A percentile compares a stretch with the other conserved stretches of the same genome.
These are phyloP conservation scores for Microsporum audouinii DNA, from an alignment of 2,329 filamentous ascomycete species.

Conservation along the genomic window DNA sequence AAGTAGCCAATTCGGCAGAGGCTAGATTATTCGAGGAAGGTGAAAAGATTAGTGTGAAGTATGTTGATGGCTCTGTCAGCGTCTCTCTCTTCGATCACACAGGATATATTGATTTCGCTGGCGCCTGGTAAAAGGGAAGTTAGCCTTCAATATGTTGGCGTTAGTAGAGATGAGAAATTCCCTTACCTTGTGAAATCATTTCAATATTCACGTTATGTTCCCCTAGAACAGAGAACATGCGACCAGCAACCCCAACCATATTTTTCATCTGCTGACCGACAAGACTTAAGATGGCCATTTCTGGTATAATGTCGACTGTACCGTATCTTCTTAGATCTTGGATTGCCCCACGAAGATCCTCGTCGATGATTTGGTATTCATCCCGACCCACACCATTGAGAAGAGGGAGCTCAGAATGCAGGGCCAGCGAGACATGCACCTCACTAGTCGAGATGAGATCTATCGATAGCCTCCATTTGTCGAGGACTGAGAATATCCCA, in stretches of 20 bases:
- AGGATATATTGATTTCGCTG: conserved; percentile 98
- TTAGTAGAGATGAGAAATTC: neutral
- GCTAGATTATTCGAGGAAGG: conserved; percentile 61
- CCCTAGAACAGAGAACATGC: conserved; percentile 89
- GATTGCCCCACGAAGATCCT: conserved; percentile 54
- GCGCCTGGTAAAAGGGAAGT: conserved; percentile 49
- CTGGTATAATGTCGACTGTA: conserved; percentile 75
- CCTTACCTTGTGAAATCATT: conserved; percentile 94
- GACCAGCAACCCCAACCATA: conserved; percentile 85
- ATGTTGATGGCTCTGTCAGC: conserved; percentile 91
- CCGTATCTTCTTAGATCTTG: conserved; percentile 68
- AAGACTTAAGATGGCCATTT: conserved; percentile 92
- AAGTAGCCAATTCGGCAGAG: neutral
- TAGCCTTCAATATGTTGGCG: neutral
- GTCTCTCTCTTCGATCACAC: conserved; percentile 84
- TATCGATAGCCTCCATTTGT: conserved; percentile 76
- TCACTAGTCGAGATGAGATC: conserved; percentile 94
- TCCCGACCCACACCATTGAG: conserved; percentile 38
- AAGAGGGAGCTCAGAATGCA: conserved; percentile 63
- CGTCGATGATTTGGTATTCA: conserved; percentile 45
- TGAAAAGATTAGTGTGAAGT: conserved; percentile 91
- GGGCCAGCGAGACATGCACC: conserved; percentile 93
- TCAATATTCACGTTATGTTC: conserved; percentile 94
- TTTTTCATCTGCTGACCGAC: conserved; percentile 96
- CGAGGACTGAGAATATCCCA: conserved; percentile 81